Evolutionary conservation across 306 rosid species (phyloP).

Genomic region (Hippophae rhamnoides): DNA sequence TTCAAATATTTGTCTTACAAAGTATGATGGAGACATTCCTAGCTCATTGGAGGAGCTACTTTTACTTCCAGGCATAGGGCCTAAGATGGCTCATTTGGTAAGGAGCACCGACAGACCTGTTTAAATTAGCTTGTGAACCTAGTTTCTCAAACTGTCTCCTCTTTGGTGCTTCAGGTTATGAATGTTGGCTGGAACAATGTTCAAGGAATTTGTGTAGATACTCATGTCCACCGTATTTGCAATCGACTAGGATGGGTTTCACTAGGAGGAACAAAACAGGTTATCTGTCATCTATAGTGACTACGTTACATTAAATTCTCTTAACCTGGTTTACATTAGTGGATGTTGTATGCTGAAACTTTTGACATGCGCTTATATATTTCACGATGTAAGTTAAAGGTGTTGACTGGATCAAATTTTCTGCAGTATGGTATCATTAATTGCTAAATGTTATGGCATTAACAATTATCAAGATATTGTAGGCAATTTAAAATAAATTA

Average conservation of each 20-base stretch:
- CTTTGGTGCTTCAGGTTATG: conserved; percentile 57
- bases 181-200: conserved; percentile 85
- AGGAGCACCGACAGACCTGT: conserved; percentile 9
- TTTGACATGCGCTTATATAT: no score
- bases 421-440: no score
- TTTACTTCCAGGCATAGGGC: conserved; percentile 89
- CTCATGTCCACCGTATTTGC: conserved; percentile 88
- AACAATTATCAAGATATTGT: no score
- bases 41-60: conserved; percentile 72
- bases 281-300: conserved; percentile 16
- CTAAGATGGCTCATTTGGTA: conserved; percentile 97
- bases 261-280: conserved; percentile 65
- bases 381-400: no score
- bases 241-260: conserved; percentile 92
- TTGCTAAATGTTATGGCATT: no score
- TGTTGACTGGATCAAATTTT: no score
- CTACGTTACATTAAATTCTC: conserved; percentile 1
- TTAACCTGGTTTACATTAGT: no score
- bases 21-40: conserved; percentile 86
- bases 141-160: conserved; percentile 16
- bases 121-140: conserved; percentile 16
- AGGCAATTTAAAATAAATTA: no score
- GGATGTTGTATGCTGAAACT: no score
- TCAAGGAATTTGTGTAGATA: conserved; percentile 94
- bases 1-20: conserved; percentile 68